Conservation (phyloP, 768 basidiomycete species). For the Tricholoma sp. region DNA sequence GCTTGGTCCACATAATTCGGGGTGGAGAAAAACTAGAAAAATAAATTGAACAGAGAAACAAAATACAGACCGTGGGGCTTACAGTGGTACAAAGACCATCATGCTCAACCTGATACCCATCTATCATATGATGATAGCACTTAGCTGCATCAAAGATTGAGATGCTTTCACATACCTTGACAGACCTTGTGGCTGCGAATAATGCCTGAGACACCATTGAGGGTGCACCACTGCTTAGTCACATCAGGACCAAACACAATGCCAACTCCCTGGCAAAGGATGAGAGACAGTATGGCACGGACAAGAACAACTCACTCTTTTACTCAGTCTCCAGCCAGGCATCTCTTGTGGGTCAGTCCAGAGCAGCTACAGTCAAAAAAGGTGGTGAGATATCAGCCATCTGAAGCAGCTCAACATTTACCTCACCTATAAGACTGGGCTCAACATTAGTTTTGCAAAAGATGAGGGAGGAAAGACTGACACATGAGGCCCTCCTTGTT, state of each 20-base stretch:
- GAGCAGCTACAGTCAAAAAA: conserved; percentile 49
- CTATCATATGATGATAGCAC: conserved; percentile 28
- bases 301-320: conserved; percentile 58
- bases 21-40: conserved; percentile 77
- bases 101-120: conserved; percentile 94
- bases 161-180: conserved; percentile 49
- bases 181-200: conserved; percentile 97
- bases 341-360: conserved; percentile 95
- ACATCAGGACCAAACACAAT: conserved; percentile 95
- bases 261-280: conserved; percentile 74
- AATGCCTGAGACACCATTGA: conserved; percentile 83
- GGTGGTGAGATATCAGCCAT: neutral
- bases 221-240: conserved; percentile 81
- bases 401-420: conserved; percentile 22
- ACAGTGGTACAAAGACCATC: conserved; percentile 92
- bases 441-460: conserved; percentile 6
- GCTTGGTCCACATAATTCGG: conserved; percentile 94
- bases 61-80: conserved; percentile 15
- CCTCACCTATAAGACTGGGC: conserved; percentile 48
- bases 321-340: conserved; percentile 91
- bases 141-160: neutral
- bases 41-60: conserved; percentile 6
- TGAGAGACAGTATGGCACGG: conserved; percentile 9
- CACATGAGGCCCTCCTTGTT: conserved; percentile 98
- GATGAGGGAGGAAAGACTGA: conserved; percentile 32